Base-by-base conservation (phyloP, 306 rosid genomes). In the Rubus idaeus region DNA sequence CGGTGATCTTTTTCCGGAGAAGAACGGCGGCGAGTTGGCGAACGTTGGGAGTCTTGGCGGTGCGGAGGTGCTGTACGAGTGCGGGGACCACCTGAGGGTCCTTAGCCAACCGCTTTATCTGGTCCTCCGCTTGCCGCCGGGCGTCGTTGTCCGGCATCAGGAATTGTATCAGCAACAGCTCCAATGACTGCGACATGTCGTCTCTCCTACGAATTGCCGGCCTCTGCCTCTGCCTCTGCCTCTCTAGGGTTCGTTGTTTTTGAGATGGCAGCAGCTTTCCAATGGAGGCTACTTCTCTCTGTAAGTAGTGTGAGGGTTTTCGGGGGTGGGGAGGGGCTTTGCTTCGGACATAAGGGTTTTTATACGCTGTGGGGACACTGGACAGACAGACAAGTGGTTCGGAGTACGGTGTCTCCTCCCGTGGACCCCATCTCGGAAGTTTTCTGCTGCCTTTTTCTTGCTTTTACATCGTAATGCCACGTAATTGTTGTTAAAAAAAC, bases 111-210 rank as follows among this genome's bases (percentile, higher is more conserved):
- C 97, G 94, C 93, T 96, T 96, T 16, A 92, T 96, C 85, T 96
- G 98, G 80, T 92, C 98, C 79, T 96, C 98, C 0, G 99, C 99
- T 39, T 92, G 99, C 79, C 99, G 93, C n/a, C 99, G 87, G 4
- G 98, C 99, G 55, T 92, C 98, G 77, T 96, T 96, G 77, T 96
- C 99, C 8, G 98, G 99, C 99, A 96, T 96, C 64, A 92, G 75
- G 85, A 96, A 96, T 55, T 96, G 98, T 79, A 96, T 96, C 46
- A 96, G 87, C 81, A 96, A 61, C 2, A 96, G 91, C 88, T 92
- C 99, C 63, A 96, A 79, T 7, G 99, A 96, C 82, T 96, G 99
- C 75, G 99, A 88, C 99, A 96, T 86, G 65, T 37, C 70, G 69
- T 68, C 16, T 82, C 44, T 4, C 51, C 57, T 61, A n/a, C 5